A percentile compares a stretch with the other conserved stretches of the same genome.
phyloP scores from a whole-genome alignment of 345 rosid species.

The Salix purpurea region DNA sequence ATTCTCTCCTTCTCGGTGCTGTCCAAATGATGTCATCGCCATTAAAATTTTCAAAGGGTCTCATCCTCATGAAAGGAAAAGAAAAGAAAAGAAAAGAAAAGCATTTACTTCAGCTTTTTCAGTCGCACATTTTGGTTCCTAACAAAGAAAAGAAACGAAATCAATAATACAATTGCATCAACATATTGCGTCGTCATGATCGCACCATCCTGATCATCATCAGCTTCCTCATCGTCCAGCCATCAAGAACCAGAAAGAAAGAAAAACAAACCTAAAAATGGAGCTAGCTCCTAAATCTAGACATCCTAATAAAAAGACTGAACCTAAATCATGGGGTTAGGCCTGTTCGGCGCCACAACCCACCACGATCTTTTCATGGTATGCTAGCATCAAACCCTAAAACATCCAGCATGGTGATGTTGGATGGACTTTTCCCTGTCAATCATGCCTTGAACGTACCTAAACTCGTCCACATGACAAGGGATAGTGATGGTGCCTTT shows the following conservation, averaged over 20 bases:
- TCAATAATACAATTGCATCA: slow-evolving; percentile 14
- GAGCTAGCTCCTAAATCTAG: slow-evolving; percentile 11
- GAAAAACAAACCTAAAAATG: neutral
- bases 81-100: neutral
- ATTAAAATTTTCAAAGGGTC: neutral
- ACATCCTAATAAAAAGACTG: slow-evolving; percentile 4
- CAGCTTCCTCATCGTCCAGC: slow-evolving; percentile 13
- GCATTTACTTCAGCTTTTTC: slow-evolving; percentile 7
- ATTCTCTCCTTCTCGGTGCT: neutral
- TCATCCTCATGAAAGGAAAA: slow-evolving; percentile 9
- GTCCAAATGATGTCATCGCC: slow-evolving; percentile 15
- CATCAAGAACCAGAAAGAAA: slow-evolving; percentile 1
- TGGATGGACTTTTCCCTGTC: slow-evolving; percentile 51
- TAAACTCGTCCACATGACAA: slow-evolving; percentile 34
- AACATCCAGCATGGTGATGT: slow-evolving; percentile 56
- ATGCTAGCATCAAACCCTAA: slow-evolving; percentile 36
- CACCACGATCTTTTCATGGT: slow-evolving; percentile 11
- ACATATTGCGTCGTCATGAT: slow-evolving; percentile 17
- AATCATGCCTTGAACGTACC: slow-evolving; percentile 36
- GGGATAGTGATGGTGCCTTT: slow-evolving; percentile 30
- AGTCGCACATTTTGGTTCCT: neutral
- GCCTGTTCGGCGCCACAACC: slow-evolving; percentile 38
- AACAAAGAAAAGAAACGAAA: slow-evolving; percentile 14
- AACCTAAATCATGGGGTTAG: slow-evolving; percentile 20
- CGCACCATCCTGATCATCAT: slow-evolving; percentile 13